Evolutionary conservation across 2,329 filamentous ascomycete genomes (phyloP), one percentile per base, ranked within the genome.

Genomic region (Geosmithia morbida): DNA sequence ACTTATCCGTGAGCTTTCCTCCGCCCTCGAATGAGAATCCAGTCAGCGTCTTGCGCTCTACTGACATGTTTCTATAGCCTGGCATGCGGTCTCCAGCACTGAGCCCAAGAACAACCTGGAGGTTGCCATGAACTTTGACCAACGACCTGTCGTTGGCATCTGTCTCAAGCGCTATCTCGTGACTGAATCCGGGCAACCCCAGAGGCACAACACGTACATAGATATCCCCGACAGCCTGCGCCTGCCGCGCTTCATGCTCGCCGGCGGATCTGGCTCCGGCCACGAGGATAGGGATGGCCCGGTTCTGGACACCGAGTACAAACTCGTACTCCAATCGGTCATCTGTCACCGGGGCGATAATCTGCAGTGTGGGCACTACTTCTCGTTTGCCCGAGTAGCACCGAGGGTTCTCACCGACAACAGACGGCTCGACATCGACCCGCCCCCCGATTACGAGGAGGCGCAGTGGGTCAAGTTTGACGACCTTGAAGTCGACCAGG

Each of bases 381-480:
- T 97, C 45, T 76, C 87, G 1, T 83, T 96, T 52, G 82, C 89
- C 33, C 77, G 90, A 46, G 85, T 87, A 3, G 81, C 80, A n/a
- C 74, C 67, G 8, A 74, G 73, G 54, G 67, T 77, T 7, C 64
- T 78, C n/a, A 77, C 73, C 16, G 76, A 78, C 48, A 81, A 81
- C 54, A 62, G 77, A 53, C 66, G 69, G 44, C 68, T 72, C 59
- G 71, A 68, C 56, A 71, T 60, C 53, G 75, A 74, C 50, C 74
- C 74, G 2, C 79, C 79, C 7, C 79, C 79, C 13, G 73, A 79
- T 48, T 85, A 87, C 55, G 71, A 81, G 50, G 77, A 84, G 51
- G 79, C 83, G 13, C 78, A 81, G 52, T 98, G 92, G 92, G 80
- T 95, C 60, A 83, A 82, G 39, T 96, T 95, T 56, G 92, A 98